Base-by-base conservation (phyloP, 495 filamentous ascomycete species). In the Daldinia bambusicola region DNA sequence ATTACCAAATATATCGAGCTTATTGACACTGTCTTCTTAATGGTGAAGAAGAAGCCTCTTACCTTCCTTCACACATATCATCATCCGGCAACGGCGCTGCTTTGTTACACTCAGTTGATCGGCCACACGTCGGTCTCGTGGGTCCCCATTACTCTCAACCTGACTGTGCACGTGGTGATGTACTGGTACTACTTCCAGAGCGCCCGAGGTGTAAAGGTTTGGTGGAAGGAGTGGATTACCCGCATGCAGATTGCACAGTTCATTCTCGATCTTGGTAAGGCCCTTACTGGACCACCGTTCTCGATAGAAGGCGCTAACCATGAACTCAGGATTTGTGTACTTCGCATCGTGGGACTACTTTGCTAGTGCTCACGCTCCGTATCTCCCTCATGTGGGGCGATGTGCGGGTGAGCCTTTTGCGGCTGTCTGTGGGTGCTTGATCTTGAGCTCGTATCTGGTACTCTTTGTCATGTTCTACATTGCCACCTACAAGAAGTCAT, bases 381-480 rank as follows among this genome's bases (percentile, higher is more conserved):
- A 87, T 83, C 83, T 94, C 61, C 94, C 94, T 31, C 94, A 93
- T 76, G 77, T 84, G 51, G 95, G 95, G 74, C 84, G 87, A 66
- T 98, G 95, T 77, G 93, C 95, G 7, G 95, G 95, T 68, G 93
- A 97, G 85, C 95, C 97, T 81, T 97, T 97, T 76, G 95, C 95
- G 55, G 95, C 95, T 13, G 90, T 97, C 77, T 88, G 93, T 53
- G 95, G 95, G 66, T 94, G 97, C 66, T 89, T 84, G 63, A 95
- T 97, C 76, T 83, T 98, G 77, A 92, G 85, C 84, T 94, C 91
- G 57, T 98, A 98, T 86, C 89, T 98, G 58, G 83, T 97, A 65
- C 91, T 98, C 61, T 98, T 98, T 88, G 96, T 98, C 83, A 92
- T 90, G 69, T 98, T 98, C 90, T 98, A 98, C 87, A 84, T 95